Evolutionary conservation across 441 rosid genomes (phyloP), one percentile per base, ranked within the genome.

Genomic region (Bocquillonia castaneifolia): DNA sequence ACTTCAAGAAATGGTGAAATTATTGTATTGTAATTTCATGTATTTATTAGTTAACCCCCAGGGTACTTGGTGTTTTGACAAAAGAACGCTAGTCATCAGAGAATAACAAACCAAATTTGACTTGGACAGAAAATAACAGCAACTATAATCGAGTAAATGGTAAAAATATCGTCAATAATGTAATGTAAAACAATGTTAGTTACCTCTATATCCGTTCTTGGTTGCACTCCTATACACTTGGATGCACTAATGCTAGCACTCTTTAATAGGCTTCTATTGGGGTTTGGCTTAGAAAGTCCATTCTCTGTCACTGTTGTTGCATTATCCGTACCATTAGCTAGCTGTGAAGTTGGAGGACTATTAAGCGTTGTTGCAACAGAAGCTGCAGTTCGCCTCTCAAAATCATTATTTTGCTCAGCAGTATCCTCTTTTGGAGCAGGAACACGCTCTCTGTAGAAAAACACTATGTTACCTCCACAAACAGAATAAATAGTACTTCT

Each of bases 221-320:
- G 76, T 66, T 85, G 73, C 69, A 80, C 79, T 56, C 79, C 93
- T 7, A 91, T 79, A 67, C 99, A 91, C 81, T 88, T 87, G 68
- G 99, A 92, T 76, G 82, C 99, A 66, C 97, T 94, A 31, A 94
- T 94, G 78, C 99, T 94, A 1, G 94, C 92, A 65, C 99, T 94
- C 83, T 94, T 94, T 87, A 92, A 72, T 66, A 94, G 82, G 84
- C 88, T 87, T 68, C 91, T 88, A 47, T 81, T 81, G 74, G 90
- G 70, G 70, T 74, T 79, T 51, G 82, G 61, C 64, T 71, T 79
- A 77, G 31, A 22, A 63, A 37, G 54, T 55, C 80, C 83, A 64
- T 74, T 75, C 63, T 78, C 76, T n/a, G 64, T 70, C 69, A 20
- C 79, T 26, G 74, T 69, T n/a, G 65, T 69, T 64, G 68, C 80